Evolutionary conservation across 2,329 filamentous ascomycete genomes (phyloP).

Genomic region (Xylaria sp.): DNA sequence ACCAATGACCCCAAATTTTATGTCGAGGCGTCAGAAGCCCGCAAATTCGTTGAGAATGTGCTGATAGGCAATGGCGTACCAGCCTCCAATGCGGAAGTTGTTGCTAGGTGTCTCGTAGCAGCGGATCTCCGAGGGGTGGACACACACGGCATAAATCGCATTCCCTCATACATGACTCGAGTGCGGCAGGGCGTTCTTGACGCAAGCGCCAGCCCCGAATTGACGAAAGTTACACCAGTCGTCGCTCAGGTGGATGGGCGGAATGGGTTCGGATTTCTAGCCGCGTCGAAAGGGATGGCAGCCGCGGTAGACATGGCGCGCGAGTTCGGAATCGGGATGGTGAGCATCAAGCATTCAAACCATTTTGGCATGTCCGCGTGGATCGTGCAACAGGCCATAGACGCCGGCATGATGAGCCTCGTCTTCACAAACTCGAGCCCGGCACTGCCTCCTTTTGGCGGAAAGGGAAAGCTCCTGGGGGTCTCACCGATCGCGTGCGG

Average conservation of each 20-base stretch:
- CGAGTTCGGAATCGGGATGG: conserved; percentile 78
- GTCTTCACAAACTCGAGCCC: conserved; percentile 80
- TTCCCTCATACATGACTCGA: conserved; percentile 81
- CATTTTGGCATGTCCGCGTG: conserved; percentile 88
- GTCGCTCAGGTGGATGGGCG: conserved; percentile 74
- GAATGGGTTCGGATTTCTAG: conserved; percentile 81
- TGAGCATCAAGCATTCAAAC: conserved; percentile 79
- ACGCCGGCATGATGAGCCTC: conserved; percentile 75
- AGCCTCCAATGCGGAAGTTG: conserved; percentile 65
- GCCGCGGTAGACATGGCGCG: conserved; percentile 74
- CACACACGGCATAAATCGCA: conserved; percentile 81
- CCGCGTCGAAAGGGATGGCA: conserved; percentile 73
- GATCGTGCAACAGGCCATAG: conserved; percentile 80
- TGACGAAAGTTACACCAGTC: conserved; percentile 74
- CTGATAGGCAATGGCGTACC: conserved; percentile 71
- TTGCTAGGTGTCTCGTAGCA: conserved; percentile 75
- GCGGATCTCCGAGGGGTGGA: conserved; percentile 84
- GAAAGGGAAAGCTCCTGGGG: conserved; percentile 74
- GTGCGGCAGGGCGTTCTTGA: conserved; percentile 77
- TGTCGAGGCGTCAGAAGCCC: conserved; percentile 55
- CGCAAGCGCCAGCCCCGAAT: conserved; percentile 65
- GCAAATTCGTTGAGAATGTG: conserved; percentile 63
- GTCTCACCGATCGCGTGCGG: conserved; percentile 81
- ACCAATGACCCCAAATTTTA: conserved; percentile 46
- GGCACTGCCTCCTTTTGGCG: conserved; percentile 77